Evolutionary conservation across 192 early-diverging fungal genomes (phyloP), one percentile per base, ranked within the genome.

Genomic region (Backusella parvicylindrica): DNA sequence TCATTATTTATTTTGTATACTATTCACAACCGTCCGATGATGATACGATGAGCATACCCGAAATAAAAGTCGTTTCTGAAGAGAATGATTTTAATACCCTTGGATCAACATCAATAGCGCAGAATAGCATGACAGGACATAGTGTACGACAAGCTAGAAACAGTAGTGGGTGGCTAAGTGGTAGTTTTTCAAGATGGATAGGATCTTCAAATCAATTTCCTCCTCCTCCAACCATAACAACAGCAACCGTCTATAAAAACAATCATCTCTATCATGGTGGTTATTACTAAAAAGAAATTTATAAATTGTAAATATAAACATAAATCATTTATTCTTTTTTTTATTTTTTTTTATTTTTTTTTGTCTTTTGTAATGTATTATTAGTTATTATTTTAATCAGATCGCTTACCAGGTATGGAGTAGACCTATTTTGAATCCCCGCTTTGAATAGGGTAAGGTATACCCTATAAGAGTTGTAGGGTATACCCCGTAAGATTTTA

Each of bases 1-100:
- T 87, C 13, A 12, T 79, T 6, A 70, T 83, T 2, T 81, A 38
- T 53, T 78, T 69, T 68, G 82, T 74, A 16, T 81, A 81, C 23
- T 81, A 81, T 66, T 41, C 23, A 18, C 72, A 73, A 13, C 63
- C 72, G 28, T 28, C 21, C 9, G 53, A 50, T 7, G 21, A 50
- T 3, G 47, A 56, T 12, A 23, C 0, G 9, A 50, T 15, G 21
- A 50, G n/a, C n/a, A 60, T 60, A 60, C 53, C 53, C 11, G 53
- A 60, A 12, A 60, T 60, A 8, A 60, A 60, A 26, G 53, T 60
- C 23, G 12, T 12, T 28, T 21, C 26, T 0, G 53, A 28, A 9
- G 53, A 60, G 23, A 26, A 3, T 9, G 8, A 60, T 50, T 50
- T 50, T 21, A 21, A 4, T 7, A 28, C 12, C 18, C 0, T 60